Evolutionary conservation across 768 basidiomycete genomes (phyloP).

Genomic region (Suillus fuscotomentosus): DNA sequence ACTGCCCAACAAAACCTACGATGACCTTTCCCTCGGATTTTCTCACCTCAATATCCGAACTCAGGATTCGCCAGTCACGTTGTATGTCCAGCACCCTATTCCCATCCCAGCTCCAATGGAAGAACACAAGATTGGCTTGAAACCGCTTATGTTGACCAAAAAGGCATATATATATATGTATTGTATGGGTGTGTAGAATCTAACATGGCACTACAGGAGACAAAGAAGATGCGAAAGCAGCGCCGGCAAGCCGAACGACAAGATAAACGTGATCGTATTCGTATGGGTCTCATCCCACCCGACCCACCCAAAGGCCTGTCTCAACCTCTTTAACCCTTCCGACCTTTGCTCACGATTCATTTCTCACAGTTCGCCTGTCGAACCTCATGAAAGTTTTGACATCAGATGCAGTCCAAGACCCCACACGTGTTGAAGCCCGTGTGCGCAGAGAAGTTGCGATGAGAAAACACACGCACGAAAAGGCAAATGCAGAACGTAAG

Average conservation of each 20-base stretch:
- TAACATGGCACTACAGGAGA: conserved; percentile 50
- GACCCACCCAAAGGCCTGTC: conserved; percentile 87
- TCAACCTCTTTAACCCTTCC: too few relatives aligned
- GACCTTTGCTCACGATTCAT: background rate
- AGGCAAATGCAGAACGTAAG: conserved; percentile 91
- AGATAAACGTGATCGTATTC: conserved; percentile 91
- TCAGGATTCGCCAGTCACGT: conserved; percentile 70
- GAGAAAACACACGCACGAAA: conserved; percentile 86
- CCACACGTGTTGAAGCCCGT: conserved; percentile 94
- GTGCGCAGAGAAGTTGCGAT: conserved; percentile 92
- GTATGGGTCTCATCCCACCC: conserved; percentile 94
- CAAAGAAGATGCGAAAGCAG: conserved; percentile 96
- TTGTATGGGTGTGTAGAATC: conserved; percentile 16
- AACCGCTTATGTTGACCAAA: conserved; percentile 90
- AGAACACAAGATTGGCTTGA: conserved; percentile 73
- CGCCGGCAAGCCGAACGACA: conserved; percentile 84
- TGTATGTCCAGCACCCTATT: conserved; percentile 96
- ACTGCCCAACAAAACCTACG: conserved; percentile 77
- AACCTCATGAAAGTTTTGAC: conserved; percentile 99
- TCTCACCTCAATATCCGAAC: conserved; percentile 62
- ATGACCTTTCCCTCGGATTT: conserved; percentile 63
- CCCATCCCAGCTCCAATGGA: conserved; percentile 91
- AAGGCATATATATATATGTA: conserved; percentile 44
- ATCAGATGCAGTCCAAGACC: conserved; percentile 95
- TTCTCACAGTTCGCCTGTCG: conserved; percentile 72